Percentiles rank a stretch among this genome's conserved stretches.
phyloP scores from a whole-genome alignment of 208 protist species.

The Trichomonas vaginalis region DNA sequence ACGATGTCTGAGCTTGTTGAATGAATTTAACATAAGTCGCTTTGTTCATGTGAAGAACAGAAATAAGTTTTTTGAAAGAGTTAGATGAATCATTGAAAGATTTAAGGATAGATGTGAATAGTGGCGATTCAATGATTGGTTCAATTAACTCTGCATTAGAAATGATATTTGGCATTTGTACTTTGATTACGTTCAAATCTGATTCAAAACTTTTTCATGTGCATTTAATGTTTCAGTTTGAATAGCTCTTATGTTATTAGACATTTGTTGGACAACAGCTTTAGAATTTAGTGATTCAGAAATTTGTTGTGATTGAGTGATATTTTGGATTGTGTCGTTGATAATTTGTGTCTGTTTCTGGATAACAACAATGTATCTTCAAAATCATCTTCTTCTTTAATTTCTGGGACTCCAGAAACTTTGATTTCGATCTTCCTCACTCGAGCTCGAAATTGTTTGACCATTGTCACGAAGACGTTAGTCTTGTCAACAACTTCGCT shows the following conservation, averaged over 20 bases:
- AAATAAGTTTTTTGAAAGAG: background rate
- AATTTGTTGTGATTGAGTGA: too few species aligned
- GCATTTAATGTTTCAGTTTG: background rate
- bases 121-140: background rate
- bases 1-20: background rate
- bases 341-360: background rate
- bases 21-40: background rate
- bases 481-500: background rate
- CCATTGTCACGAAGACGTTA: background rate
- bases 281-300: background rate
- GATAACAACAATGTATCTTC: background rate
- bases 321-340: too few species aligned
- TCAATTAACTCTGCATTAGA: background rate
- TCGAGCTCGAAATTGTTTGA: background rate
- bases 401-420: background rate
- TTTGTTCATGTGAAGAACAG: background rate
- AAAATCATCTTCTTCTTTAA: background rate
- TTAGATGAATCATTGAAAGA: background rate
- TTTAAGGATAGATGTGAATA: background rate
- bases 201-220: background rate
- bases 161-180: background rate
- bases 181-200: background rate
- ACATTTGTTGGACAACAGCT: background rate
- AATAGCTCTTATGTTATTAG: background rate
- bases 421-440: background rate